Base-by-base conservation (phyloP, 768 basidiomycete species). In the Termitomyces sp. region DNA sequence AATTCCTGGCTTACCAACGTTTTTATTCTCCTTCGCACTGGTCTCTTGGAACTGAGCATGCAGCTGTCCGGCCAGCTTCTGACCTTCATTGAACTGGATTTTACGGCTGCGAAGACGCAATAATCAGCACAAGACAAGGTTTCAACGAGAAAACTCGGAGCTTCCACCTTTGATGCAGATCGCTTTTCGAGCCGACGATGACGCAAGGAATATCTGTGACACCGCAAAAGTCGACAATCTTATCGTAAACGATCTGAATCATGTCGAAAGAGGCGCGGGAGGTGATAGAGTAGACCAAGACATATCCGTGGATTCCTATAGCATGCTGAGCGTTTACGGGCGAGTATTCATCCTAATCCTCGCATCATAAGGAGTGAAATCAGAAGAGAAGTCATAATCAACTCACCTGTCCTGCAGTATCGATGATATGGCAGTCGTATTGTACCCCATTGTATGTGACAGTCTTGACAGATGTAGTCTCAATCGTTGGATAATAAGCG, bases 361-460 rank as follows among this genome's bases (percentile, higher is more conserved):
- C 32, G n/a, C 18, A 36, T 36, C 40, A 20, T 10, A 61, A 49
- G 10, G 6, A 35, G 16, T 20, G 14, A 32, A 20, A 4, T 26
- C 43, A 23, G n/a, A 33, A 9, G 16, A 18, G 20, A 36, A 30
- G 33, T 40, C 33, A 14, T 20, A 44, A 12, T 44, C 38, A 20
- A 70, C 84, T 64, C 58, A 93, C 95, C 85, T 98, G 96, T 32
- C 96, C 96, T 53, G 96, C 96, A 63, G 94, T 96, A 72, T 98
- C 96, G 67, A 98, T 93, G 76, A 98, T 95, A 75, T 96, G 94
- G 75, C 95, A 95, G 61, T 94, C 89, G 68, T 95, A 98, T 68
- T 95, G 93, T 35, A 88, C 81, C 52, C 95, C 95, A 57, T 91
- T 92, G 77, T 91, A 89, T 59, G 81, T 83, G 68, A 98, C 86